These are phyloP conservation scores for Botrytis galanthina DNA, from an alignment of 2,329 filamentous ascomycete species.

Conservation along the genomic window DNA sequence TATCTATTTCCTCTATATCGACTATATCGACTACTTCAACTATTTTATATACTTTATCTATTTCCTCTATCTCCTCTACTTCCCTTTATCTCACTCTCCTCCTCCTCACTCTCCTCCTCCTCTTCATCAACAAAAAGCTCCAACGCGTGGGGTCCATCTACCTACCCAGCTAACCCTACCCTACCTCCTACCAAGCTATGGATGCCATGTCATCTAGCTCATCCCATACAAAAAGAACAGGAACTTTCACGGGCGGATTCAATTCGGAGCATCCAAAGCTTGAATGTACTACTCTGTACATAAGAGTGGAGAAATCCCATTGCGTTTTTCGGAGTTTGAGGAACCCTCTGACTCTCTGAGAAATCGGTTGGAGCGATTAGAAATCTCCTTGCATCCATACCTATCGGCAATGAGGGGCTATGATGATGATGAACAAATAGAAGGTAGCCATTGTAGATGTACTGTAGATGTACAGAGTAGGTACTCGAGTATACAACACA, in stretches of 20 bases:
- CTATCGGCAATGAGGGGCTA: neutral
- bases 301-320: neutral
- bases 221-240: neutral
- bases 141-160: neutral
- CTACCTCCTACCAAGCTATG: neutral
- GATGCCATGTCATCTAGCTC: slow-evolving; percentile 7
- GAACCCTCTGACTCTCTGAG: too few species aligned
- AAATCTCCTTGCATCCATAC: neutral
- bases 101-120: neutral
- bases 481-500: too few species aligned
- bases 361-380: neutral
- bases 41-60: too few species aligned
- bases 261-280: neutral
- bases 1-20: too few species aligned
- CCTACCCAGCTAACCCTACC: neutral
- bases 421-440: neutral
- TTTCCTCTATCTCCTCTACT: too few species aligned
- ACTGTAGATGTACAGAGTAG: too few species aligned
- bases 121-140: neutral
- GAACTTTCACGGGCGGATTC: neutral
- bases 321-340: slow-evolving; percentile 9
- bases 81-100: neutral
- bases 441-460: too few species aligned
- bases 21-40: too few species aligned
- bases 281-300: neutral